Base-by-base conservation (phyloP, 768 basidiomycete genomes). In the Fomitopsis pulvina region DNA sequence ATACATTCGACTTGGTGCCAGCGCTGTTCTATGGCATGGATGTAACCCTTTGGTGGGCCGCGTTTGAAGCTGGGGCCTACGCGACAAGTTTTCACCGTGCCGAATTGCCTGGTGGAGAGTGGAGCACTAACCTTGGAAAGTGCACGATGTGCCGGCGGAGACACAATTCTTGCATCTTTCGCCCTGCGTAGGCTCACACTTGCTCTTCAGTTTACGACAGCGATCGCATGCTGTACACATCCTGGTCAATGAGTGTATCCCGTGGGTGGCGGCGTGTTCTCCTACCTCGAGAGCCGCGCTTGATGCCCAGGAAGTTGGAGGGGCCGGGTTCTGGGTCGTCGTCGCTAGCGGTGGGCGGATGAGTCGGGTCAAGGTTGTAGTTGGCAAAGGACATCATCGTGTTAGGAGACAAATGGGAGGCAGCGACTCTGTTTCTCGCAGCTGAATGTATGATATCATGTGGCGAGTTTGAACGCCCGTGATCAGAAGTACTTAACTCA, bases 1-100 rank as follows among this genome's bases (percentile, higher is more conserved):
- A 94, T 69, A 11, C 90, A 87, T 66, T 94, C 92, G 58, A 93
- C 87, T 62, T 92, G 87, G 58, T 94, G 92, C 81, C 92, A 87
- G 59, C 91, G 69, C 52, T 88, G 86, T 68, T 94, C 92, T 45
- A 94, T 92, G 32, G 91, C 91, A 63, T 92, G 87, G 44, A 94
- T 92, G 63, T 94, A 94, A 18, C 92, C 92, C 61, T 90, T 90
- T 5, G 88, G 87, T 9, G 87, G 87, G 9, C 90, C 91, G 8
- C 90, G 83, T 61, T 86, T 87, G 64, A 84, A 85, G 60, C 83
- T 87, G 0, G 85, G 85, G 40, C 83, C 87, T 88, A 52, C 20
- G 40, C 14, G 14, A 37, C 34, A 37, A 6, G 14, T 37, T 4
- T 14, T 18, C 34, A 14, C 14, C 4, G 5, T 6, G 34, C 34